Evolutionary conservation across 768 basidiomycete genomes (phyloP).

Genomic region (Melanogaster broomeanus): DNA sequence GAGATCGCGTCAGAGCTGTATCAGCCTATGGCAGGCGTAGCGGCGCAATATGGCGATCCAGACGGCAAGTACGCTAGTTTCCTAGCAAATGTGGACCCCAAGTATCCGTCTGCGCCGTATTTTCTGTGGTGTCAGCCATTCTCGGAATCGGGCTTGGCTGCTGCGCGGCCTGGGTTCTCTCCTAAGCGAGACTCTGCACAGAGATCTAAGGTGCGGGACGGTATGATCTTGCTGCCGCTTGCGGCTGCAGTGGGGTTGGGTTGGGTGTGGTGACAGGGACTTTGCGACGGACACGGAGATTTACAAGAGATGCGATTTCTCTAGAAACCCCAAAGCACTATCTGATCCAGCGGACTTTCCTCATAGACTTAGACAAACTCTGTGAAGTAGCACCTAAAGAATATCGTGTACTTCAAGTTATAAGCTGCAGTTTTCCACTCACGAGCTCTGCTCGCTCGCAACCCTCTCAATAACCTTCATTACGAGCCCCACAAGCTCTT

Average conservation of each 20-base stretch:
- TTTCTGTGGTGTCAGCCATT: constrained; percentile 61
- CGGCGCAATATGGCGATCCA: constrained; percentile 60
- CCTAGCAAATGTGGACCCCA: constrained; percentile 38
- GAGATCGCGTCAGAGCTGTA: constrained; percentile 49
- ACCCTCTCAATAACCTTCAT: constrained; percentile 62
- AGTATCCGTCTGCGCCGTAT: constrained; percentile 46
- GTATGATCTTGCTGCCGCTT: neutral
- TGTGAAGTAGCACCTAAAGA: too few species aligned
- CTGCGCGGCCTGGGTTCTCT: constrained; percentile 6
- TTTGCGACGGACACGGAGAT: neutral
- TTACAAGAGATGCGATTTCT: neutral
- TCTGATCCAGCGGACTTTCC: too few species aligned
- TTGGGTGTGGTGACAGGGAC: neutral
- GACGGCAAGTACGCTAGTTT: constrained; percentile 54
- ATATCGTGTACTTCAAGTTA: too few species aligned
- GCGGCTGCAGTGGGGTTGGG: neutral
- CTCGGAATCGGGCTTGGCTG: constrained; percentile 26
- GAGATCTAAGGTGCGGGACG: neutral
- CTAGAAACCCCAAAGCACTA: too few species aligned
- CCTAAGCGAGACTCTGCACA: constrained; percentile 1
- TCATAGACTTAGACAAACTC: too few species aligned
- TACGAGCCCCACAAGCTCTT: constrained; percentile 56
- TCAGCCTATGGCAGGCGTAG: constrained; percentile 59
- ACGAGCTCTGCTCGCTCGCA: constrained; percentile 9
- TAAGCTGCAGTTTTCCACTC: too few species aligned